Evolutionary conservation across 148 eudicot genomes (phyloP).

Genomic region (Fallopia convolvulus): DNA sequence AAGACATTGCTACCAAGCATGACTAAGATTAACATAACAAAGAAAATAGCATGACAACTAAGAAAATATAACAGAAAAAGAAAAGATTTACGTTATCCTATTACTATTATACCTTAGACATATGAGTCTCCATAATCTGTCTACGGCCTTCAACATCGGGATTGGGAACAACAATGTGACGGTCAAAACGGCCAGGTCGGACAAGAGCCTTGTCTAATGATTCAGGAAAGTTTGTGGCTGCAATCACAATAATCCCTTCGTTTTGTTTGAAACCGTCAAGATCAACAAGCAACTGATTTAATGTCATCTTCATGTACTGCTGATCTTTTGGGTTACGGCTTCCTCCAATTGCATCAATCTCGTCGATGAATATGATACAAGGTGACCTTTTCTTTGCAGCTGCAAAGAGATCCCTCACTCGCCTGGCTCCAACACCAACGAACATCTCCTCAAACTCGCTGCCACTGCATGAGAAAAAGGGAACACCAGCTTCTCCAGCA

Average conservation of each 20-base stretch:
- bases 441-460: constrained; percentile 99
- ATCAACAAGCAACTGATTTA: constrained; percentile 94
- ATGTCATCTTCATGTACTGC: constrained; percentile 98
- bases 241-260: constrained; percentile 93
- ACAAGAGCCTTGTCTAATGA: constrained; percentile 94
- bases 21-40: not conserved
- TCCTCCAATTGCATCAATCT: constrained; percentile 98
- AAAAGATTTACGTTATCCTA: not conserved
- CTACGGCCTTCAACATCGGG: constrained; percentile 99
- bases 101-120: constrained; percentile 65
- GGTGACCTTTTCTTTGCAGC: constrained; percentile 97
- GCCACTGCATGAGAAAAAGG: constrained; percentile 98
- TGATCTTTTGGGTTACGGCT: constrained; percentile 97
- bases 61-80: not conserved
- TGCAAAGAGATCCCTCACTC: constrained; percentile 92
- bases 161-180: constrained; percentile 91
- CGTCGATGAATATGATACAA: constrained; percentile 90
- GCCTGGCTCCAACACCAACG: constrained; percentile 98
- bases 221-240: constrained; percentile 94
- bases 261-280: constrained; percentile 96
- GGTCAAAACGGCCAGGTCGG: constrained; percentile 96
- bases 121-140: constrained; percentile 87
- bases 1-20: not conserved
- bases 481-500: constrained; percentile 99
- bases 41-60: not conserved